A percentile compares a stretch with the other conserved stretches of the same genome.
Evolutionary conservation across 140 eudicot species (phyloP).

Genomic region (Erigeron philadelphicus): DNA sequence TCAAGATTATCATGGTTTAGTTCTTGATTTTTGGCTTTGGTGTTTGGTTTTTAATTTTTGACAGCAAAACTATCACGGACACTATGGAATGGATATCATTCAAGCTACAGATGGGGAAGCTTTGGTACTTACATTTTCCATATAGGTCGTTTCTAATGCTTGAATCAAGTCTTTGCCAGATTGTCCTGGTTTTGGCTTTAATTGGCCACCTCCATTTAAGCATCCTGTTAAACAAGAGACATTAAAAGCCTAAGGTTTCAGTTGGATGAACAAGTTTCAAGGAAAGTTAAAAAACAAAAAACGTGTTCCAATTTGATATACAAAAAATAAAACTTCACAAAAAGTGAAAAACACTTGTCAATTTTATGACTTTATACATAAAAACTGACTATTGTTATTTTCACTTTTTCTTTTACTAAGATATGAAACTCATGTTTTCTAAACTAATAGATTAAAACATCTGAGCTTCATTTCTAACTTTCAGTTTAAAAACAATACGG

Average conservation of each 20-base stretch:
- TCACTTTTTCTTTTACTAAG: too few species aligned
- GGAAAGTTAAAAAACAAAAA: too few species aligned
- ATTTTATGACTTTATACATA: too few species aligned
- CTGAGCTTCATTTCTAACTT: too few species aligned
- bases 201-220: conserved; percentile 98
- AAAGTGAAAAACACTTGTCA: too few species aligned
- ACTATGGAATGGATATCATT: not conserved
- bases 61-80: not conserved
- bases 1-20: not conserved
- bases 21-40: not conserved
- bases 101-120: conserved; percentile 6
- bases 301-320: too few species aligned
- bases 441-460: too few species aligned
- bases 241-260: too few species aligned
- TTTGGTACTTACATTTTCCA: conserved; percentile 56
- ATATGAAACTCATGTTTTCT: too few species aligned
- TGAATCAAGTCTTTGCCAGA: conserved; percentile 83
- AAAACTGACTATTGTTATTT: too few species aligned
- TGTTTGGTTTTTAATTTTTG: not conserved
- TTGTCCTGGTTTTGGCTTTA: conserved; percentile 79
- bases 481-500: too few species aligned
- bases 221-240: conserved; percentile 50
- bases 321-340: not conserved
- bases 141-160: conserved; percentile 55
- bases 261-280: too few species aligned